phyloP scores from a whole-genome alignment of 345 rosid genomes.

The Abelmoschus esculentus region DNA sequence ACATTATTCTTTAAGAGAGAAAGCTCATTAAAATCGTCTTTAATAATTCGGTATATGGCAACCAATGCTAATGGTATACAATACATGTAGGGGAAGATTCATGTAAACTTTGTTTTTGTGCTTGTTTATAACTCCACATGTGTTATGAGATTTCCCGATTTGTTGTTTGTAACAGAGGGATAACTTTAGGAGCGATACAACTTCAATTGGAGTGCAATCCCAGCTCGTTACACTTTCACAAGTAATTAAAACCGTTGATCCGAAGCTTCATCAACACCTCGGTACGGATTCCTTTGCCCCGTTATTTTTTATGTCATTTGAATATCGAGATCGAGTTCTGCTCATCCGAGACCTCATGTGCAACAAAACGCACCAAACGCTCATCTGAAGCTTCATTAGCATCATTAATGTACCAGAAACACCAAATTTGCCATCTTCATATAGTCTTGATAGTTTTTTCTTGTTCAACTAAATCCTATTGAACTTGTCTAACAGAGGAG shows the following conservation, averaged over 20 bases:
- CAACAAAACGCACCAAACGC: too few species aligned
- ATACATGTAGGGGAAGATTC: too few species aligned
- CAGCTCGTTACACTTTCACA: conserved; percentile 80
- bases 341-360: background rate
- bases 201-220: conserved; percentile 82
- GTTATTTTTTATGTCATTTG: conserved; percentile 4
- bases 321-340: too few species aligned
- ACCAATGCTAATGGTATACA: too few species aligned
- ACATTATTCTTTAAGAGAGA: too few species aligned
- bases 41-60: background rate
- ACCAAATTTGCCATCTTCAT: background rate
- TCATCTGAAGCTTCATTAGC: background rate
- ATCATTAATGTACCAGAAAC: too few species aligned
- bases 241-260: conserved; percentile 77
- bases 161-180: conserved; percentile 55
- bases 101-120: background rate
- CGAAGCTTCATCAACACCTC: conserved; percentile 89
- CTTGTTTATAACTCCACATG: background rate
- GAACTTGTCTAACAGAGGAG: conserved; percentile 50
- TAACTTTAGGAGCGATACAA: conserved; percentile 65
- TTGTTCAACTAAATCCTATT: conserved; percentile 5
- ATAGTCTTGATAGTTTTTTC: background rate
- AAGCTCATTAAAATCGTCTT: background rate
- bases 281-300: conserved; percentile 33
- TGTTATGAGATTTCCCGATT: background rate